phyloP scores from a whole-genome alignment of 768 basidiomycete species.

The Phanerodontia chrysosporium region DNA sequence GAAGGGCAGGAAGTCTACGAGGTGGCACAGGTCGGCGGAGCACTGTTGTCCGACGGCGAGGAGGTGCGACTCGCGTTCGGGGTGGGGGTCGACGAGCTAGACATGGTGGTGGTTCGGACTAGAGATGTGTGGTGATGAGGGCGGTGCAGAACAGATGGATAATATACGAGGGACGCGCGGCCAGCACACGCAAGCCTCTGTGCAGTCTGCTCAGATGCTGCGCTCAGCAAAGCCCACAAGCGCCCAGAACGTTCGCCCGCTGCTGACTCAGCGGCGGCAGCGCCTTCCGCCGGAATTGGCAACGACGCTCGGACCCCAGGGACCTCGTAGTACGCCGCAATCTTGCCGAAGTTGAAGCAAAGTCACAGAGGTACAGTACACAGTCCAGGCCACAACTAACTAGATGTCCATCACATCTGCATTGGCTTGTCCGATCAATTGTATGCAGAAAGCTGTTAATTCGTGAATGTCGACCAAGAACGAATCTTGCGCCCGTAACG shows the following conservation, averaged over 20 bases:
- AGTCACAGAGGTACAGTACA: no score
- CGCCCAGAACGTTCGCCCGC: conserved; percentile 9
- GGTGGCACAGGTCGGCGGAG: conserved; percentile 56
- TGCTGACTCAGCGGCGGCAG: conserved; percentile 1
- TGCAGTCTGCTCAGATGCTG: neutral
- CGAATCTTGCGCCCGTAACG: no score
- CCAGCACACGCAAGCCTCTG: conserved; percentile 18
- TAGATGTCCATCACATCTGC: no score
- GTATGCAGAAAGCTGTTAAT: no score
- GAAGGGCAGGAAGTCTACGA: conserved; percentile 84
- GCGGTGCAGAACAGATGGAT: neutral
- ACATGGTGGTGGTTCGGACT: conserved; percentile 20
- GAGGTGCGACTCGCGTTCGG: conserved; percentile 49
- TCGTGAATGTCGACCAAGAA: no score
- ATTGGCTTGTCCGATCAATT: no score
- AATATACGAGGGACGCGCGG: conserved; percentile 15
- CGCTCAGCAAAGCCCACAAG: conserved; percentile 1
- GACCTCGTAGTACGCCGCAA: no score
- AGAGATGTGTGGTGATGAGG: neutral
- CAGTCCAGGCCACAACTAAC: no score
- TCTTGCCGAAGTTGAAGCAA: no score
- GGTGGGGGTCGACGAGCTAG: conserved; percentile 20
- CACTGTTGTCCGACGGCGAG: conserved; percentile 71
- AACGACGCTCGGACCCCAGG: no score
- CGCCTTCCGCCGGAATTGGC: no score